Conservation (phyloP, 805 yeast species). For the Teunomyces cretensis region DNA sequence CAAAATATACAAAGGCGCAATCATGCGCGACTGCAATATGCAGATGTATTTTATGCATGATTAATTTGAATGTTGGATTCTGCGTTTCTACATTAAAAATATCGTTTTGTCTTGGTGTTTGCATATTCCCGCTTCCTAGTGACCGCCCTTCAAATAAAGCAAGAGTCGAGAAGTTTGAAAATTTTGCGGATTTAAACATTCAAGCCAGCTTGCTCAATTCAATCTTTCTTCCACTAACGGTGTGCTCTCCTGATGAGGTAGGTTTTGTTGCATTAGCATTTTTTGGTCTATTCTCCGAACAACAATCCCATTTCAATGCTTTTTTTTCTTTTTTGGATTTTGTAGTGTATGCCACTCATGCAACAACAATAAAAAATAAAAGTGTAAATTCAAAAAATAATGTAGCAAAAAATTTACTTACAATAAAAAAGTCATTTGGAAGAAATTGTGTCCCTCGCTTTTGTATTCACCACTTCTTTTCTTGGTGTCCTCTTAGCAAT, state of each 20-base stretch:
- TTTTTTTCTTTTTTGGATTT: neutral
- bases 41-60: constrained; percentile 3
- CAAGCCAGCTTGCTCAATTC: no score
- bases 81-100: neutral
- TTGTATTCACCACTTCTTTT: constrained; percentile 3
- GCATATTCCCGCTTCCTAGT: neutral
- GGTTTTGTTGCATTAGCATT: neutral
- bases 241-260: neutral
- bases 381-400: constrained; percentile 2
- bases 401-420: constrained; percentile 3
- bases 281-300: neutral
- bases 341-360: constrained; percentile 3
- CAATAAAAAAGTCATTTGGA: constrained; percentile 2
- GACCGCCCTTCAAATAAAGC: no score
- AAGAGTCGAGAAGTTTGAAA: neutral
- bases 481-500: neutral
- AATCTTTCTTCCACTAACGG: no score
- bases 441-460: constrained; percentile 2
- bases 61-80: neutral
- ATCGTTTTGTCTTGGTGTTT: neutral
- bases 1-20: neutral
- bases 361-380: constrained; percentile 2
- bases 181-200: no score
- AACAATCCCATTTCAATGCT: neutral
- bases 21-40: neutral